A percentile compares a stretch with the other conserved stretches of the same genome.
These are phyloP conservation scores for Calophaca sinica DNA, from an alignment of 306 rosid genomes.

Conservation along the genomic window DNA sequence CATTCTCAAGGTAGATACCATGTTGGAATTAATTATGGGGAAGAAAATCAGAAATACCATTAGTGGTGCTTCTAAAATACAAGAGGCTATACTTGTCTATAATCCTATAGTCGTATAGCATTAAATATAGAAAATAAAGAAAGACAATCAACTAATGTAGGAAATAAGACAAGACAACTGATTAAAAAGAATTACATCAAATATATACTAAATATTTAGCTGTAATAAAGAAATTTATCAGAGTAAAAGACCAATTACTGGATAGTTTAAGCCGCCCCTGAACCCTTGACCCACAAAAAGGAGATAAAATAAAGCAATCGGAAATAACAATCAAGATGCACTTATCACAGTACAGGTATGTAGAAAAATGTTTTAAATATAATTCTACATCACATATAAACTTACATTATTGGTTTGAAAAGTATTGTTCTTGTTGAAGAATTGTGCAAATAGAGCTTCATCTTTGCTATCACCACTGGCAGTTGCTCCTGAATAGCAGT, in stretches of 20 bases:
- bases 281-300: conserved; percentile 16
- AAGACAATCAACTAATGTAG: neutral
- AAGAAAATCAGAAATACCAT: neutral
- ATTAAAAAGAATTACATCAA: neutral
- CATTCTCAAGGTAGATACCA: too few relatives aligned
- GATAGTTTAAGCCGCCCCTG: neutral
- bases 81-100: neutral
- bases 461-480: conserved; percentile 77
- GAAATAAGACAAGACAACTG: neutral
- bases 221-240: conserved; percentile 2
- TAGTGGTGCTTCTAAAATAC: neutral
- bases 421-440: conserved; percentile 87
- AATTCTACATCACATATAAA: conserved; percentile 1
- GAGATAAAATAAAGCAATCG: conserved; percentile 23
- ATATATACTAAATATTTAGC: neutral
- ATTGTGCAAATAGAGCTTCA: conserved; percentile 96
- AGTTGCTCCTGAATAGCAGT: conserved; percentile 81
- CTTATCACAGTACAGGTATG: neutral
- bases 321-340: conserved; percentile 16
- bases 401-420: conserved; percentile 96
- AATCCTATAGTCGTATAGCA: too few relatives aligned
- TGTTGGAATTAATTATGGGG: neutral
- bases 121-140: too few relatives aligned
- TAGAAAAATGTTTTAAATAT: conserved; percentile 19
- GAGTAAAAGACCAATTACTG: conserved; percentile 14